These are phyloP conservation scores for Dictyostelium firmibasis DNA, from an alignment of 78 protist genomes.

Conservation along the genomic window DNA sequence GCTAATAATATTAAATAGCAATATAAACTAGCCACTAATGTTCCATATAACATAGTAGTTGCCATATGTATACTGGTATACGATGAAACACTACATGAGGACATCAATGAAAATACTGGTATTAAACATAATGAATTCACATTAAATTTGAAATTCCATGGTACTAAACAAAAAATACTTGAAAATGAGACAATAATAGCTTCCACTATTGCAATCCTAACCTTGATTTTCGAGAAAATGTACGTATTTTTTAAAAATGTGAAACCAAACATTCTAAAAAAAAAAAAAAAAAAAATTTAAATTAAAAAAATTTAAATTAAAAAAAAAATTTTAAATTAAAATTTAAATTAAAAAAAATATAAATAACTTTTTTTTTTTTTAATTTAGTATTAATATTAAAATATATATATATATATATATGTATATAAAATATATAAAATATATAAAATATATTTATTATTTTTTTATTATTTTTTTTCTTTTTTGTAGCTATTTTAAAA, in stretches of 20 bases:
- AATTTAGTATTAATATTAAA: too few relatives aligned
- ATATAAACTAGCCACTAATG: background rate
- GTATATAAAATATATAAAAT: too few relatives aligned
- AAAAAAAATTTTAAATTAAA: too few relatives aligned
- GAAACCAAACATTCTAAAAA: background rate
- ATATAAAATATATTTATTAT: too few relatives aligned
- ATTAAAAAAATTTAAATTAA: too few relatives aligned
- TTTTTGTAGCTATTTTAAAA: too few relatives aligned
- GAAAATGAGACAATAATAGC: background rate
- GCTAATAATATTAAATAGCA: background rate
- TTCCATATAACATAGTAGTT: background rate
- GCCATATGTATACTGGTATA: background rate
- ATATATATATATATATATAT: too few relatives aligned
- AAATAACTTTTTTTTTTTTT: too few relatives aligned
- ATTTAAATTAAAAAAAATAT: too few relatives aligned
- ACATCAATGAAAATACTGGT: constrained; percentile 23
- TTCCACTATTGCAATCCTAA: background rate
- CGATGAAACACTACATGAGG: constrained; percentile 2
- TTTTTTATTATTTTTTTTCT: too few relatives aligned
- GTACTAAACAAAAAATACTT: background rate
- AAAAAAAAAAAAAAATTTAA: too few relatives aligned
- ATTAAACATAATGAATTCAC: background rate
- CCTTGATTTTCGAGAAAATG: background rate
- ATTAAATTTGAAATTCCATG: constrained; percentile 6
- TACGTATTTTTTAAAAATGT: background rate